A percentile compares a stretch with the other conserved stretches of the same genome.
Evolutionary conservation across 2,329 filamentous ascomycete species (phyloP).

Genomic region (Fusarium burgessii): DNA sequence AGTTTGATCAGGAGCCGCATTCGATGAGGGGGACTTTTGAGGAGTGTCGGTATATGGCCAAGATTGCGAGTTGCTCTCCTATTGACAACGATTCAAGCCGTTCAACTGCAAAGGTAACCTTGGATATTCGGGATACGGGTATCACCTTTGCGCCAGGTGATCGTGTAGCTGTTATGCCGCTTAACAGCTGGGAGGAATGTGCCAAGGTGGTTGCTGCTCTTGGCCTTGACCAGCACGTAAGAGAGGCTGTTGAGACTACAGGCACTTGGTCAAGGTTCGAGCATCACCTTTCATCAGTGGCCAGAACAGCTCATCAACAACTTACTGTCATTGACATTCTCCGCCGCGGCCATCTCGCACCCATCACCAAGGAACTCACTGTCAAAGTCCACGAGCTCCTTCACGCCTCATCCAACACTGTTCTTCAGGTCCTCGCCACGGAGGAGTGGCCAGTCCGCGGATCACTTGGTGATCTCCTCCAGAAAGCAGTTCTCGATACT

Average conservation of each 20-base stretch:
- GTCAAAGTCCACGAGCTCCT: conserved; percentile 62
- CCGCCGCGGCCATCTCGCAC: conserved; percentile 63
- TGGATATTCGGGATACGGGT: conserved; percentile 65
- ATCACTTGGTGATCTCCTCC: conserved; percentile 63
- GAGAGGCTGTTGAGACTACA: conserved; percentile 55
- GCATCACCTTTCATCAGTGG: conserved; percentile 58
- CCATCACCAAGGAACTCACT: conserved; percentile 63
- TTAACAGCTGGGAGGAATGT: conserved; percentile 66
- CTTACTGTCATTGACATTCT: conserved; percentile 63
- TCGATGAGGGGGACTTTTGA: conserved; percentile 67
- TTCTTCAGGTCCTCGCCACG: conserved; percentile 62
- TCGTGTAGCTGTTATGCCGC: conserved; percentile 65
- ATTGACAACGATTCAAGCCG: conserved; percentile 61
- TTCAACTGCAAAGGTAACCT: conserved; percentile 61
- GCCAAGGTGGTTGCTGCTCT: conserved; percentile 66
- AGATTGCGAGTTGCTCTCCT: conserved; percentile 58
- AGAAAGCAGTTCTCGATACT: conserved; percentile 61
- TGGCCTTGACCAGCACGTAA: conserved; percentile 60
- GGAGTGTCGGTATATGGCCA: conserved; percentile 63
- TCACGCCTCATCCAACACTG: conserved; percentile 61
- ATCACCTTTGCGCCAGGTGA: conserved; percentile 67
- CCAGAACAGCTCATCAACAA: conserved; percentile 42
- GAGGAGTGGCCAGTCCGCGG: conserved; percentile 65
- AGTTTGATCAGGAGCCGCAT: conserved; percentile 61
- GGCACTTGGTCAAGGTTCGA: conserved; percentile 61